Base-by-base conservation (phyloP, 768 basidiomycete genomes). In the Kwoniella sp. region DNA sequence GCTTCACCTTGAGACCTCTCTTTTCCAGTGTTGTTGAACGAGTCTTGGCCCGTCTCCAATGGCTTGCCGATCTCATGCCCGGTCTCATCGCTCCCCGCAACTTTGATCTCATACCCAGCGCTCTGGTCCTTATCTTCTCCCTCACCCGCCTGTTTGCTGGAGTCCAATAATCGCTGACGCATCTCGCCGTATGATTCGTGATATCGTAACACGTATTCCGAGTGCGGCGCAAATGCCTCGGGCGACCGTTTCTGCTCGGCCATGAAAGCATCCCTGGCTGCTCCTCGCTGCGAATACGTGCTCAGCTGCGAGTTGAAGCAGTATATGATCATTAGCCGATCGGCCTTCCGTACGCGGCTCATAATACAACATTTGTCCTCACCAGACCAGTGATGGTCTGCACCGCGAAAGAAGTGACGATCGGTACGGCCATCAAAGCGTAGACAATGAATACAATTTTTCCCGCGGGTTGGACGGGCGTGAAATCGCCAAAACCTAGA, bases 321-420 rank as follows among this genome's bases (percentile, higher is more conserved):
- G 41, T n/a, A 45, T 11, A 20, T 45, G 8, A 17, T 8, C 13
- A 5, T 34, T 13, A 34, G 34, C 34, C 7, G 7, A 34, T 34
- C 7, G 5, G 34, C 34, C 34, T 34, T n/a, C n/a, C n/a, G 13
- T 34, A 13, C 7, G 50, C 23, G 12, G 31, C 0, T 9, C 22
- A 45, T 28, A 37, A 9, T 29, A 12, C 20, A n/a, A 30, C 1
- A 34, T 65, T 25, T 47, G 17, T 13, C 66, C 68, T 58, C 23
- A 75, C 71, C 59, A 79, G 47, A 66, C 75, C 72, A 22, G 76
- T 73, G 48, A 79, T 71, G 47, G 72, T 75, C 52, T 76, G 76
- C 30, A 78, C 76, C 5, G 77, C 79, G 58, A 81, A 79, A 2
- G 76, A 77, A 30, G 81, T 79, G 29, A 81, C 74, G 47, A 81